Evolutionary conservation across 129 eudicot species (phyloP).

Genomic region (Glebionis coronaria): DNA sequence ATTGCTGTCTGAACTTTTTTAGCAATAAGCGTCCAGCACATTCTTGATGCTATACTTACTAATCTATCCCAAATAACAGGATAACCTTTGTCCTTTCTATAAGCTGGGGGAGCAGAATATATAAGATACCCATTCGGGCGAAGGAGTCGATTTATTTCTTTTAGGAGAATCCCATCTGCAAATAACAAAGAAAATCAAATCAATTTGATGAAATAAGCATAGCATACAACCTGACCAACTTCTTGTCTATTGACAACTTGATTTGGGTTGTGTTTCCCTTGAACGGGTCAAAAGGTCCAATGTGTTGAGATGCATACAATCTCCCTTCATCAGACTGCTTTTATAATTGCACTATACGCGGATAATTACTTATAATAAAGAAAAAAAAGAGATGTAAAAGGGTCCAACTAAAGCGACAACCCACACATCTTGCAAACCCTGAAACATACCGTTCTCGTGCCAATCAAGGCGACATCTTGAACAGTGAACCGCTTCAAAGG

Average conservation of each 20-base stretch:
- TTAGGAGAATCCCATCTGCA: constrained; percentile 83
- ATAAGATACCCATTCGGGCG: constrained; percentile 87
- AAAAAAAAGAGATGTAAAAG: no score
- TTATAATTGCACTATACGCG: no score
- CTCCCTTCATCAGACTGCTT: background rate
- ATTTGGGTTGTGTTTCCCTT: background rate
- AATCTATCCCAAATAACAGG: constrained; percentile 86
- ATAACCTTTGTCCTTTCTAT: constrained; percentile 89
- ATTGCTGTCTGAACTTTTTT: constrained; percentile 87
- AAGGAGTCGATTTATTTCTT: constrained; percentile 76
- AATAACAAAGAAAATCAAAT: background rate
- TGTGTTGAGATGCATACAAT: background rate
- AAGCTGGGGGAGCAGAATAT: constrained; percentile 97
- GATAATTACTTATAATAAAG: no score
- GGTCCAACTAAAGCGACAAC: no score
- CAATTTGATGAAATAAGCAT: background rate
- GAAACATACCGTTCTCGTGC: constrained; percentile 75
- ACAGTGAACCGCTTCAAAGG: constrained; percentile 95
- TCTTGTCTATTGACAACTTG: background rate
- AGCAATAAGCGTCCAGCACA: constrained; percentile 97
- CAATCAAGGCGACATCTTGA: constrained; percentile 98
- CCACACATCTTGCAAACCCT: background rate
- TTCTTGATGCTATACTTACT: constrained; percentile 63
- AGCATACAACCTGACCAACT: background rate
- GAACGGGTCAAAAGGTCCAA: background rate